phyloP scores from a whole-genome alignment of 148 eudicot species.

The Pharnaceum exiguum region DNA sequence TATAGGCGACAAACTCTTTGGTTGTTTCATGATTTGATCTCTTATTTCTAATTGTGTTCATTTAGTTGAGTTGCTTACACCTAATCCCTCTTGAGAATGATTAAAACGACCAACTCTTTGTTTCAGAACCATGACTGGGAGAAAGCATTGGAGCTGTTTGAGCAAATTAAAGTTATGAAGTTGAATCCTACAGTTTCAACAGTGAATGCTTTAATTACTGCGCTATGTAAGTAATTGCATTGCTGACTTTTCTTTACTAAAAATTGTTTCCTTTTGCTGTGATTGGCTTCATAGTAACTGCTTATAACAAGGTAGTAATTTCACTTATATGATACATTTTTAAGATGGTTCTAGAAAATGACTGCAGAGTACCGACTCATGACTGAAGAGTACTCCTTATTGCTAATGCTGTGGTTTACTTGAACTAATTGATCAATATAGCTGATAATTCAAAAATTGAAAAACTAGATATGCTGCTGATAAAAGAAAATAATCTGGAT shows the following conservation, averaged over 20 bases:
- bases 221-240: constrained; percentile 61
- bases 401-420: too few species aligned
- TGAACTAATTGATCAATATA: too few species aligned
- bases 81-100: constrained; percentile 10
- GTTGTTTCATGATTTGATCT: neutral
- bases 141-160: constrained; percentile 82
- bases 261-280: neutral
- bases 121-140: constrained; percentile 78
- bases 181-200: constrained; percentile 76
- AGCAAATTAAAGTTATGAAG: constrained; percentile 55
- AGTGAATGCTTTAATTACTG: constrained; percentile 89
- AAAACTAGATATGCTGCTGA: too few species aligned
- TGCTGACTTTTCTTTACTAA: neutral
- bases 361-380: too few species aligned
- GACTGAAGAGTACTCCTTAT: too few species aligned
- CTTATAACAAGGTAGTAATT: neutral
- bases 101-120: constrained; percentile 16
- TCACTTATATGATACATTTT: too few species aligned
- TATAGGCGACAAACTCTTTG: too few species aligned
- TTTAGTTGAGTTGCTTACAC: constrained; percentile 5
- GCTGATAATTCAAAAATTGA: too few species aligned
- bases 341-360: too few species aligned
- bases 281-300: neutral
- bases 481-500: too few species aligned
- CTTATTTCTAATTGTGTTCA: neutral